These are phyloP conservation scores for Taphrina betulina DNA, from an alignment of 1,139 yeast genomes.

Conservation along the genomic window DNA sequence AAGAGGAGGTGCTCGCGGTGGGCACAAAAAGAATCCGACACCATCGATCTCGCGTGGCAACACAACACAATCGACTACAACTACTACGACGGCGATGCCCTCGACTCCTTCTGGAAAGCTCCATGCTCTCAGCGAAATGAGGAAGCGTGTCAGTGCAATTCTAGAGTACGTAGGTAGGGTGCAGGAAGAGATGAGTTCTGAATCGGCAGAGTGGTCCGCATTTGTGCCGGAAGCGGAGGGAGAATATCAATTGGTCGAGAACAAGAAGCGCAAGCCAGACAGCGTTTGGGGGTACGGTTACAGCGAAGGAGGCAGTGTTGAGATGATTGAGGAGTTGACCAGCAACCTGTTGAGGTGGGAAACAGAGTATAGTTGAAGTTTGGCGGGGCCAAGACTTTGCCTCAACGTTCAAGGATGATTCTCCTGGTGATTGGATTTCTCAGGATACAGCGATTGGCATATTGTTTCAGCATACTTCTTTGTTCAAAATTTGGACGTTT, in stretches of 20 bases:
- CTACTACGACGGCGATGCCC: conserved; percentile 26
- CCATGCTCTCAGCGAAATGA: conserved; percentile 67
- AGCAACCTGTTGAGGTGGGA: conserved; percentile 75
- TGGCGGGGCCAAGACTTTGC: too few relatives aligned
- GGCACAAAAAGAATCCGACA: conserved; percentile 10
- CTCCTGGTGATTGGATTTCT: too few relatives aligned
- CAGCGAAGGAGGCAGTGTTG: conserved; percentile 59
- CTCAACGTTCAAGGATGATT: too few relatives aligned
- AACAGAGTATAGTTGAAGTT: conserved; percentile 59
- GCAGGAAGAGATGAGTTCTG: conserved; percentile 74
- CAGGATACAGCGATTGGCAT: too few relatives aligned
- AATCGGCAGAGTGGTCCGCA: conserved; percentile 54
- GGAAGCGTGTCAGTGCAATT: conserved; percentile 83
- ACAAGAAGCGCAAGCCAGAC: conserved; percentile 2
- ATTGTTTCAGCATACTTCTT: too few relatives aligned
- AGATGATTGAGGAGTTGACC: conserved; percentile 68
- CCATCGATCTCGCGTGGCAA: conserved; percentile 6
- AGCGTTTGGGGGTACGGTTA: conserved; percentile 47
- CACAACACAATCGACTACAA: conserved; percentile 10
- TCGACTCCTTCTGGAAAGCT: conserved; percentile 29
- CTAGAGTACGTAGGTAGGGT: conserved; percentile 85
- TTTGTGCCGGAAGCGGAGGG: conserved; percentile 1
- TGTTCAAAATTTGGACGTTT: too few relatives aligned
- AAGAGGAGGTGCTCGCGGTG: not conserved
- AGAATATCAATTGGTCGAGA: not conserved